Evolutionary conservation across 2,329 filamentous ascomycete species (phyloP).

Genomic region (Amauroascus verrucosus): DNA sequence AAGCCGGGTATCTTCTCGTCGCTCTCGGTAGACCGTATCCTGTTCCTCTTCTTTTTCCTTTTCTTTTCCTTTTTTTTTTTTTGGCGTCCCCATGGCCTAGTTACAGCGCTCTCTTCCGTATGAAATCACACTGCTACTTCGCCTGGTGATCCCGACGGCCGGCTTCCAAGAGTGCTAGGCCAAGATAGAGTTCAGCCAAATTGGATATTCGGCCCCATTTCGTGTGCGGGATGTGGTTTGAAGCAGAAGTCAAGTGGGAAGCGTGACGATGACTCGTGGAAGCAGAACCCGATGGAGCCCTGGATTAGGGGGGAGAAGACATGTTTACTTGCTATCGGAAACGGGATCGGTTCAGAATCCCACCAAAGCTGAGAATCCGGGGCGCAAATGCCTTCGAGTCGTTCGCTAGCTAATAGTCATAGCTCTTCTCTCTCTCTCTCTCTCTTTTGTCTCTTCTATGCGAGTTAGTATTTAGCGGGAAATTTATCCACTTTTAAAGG

Average conservation of each 20-base stretch:
- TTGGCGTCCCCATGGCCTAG: neutral
- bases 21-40: neutral
- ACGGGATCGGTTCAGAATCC: too few species aligned
- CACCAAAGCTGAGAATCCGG: too few species aligned
- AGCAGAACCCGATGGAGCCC: neutral
- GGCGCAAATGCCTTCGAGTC: too few species aligned
- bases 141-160: neutral
- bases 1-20: neutral
- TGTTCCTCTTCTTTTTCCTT: neutral
- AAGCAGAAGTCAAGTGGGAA: neutral
- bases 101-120: neutral
- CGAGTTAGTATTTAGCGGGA: neutral
- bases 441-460: too few species aligned
- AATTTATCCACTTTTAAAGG: neutral
- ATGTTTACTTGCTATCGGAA: too few species aligned
- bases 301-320: too few species aligned
- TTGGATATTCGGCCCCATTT: constrained; percentile 7
- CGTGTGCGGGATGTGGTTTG: neutral
- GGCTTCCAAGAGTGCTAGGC: constrained; percentile 1
- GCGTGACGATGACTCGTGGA: neutral
- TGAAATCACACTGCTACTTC: neutral
- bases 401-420: too few species aligned
- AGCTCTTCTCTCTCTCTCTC: too few species aligned
- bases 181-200: constrained; percentile 9
- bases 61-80: neutral